A percentile compares a stretch with the other conserved stretches of the same genome.
phyloP scores from a whole-genome alignment of 164 flowering plant species.

The Macadamia tetraphylla region DNA sequence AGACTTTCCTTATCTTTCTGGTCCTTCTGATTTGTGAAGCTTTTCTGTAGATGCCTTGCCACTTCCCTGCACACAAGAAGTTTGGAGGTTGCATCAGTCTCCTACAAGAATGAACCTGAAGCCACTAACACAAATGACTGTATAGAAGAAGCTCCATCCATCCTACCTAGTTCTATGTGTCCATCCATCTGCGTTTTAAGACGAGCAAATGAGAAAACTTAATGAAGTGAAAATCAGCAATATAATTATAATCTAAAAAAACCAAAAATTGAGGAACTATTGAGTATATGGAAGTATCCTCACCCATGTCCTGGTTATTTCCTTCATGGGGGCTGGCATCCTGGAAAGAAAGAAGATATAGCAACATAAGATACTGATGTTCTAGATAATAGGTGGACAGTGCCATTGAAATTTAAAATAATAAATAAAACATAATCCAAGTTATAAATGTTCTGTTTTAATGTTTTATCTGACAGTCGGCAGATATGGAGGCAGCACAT shows the following conservation, averaged over 20 bases:
- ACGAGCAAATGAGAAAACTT: constrained; percentile 12
- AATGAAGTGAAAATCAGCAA: background rate
- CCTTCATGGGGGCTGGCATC: constrained; percentile 27
- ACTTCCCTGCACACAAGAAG: constrained; percentile 39
- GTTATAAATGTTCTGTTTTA: too few relatives aligned
- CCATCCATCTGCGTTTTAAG: constrained; percentile 43
- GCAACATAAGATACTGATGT: too few relatives aligned
- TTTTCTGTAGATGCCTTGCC: constrained; percentile 34
- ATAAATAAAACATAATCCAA: too few relatives aligned
- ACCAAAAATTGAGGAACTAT: background rate
- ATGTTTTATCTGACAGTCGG: too few relatives aligned
- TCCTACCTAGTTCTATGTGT: constrained; percentile 54
- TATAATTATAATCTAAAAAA: background rate
- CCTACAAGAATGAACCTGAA: background rate
- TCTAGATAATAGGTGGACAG: too few relatives aligned
- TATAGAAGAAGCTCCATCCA: constrained; percentile 1
- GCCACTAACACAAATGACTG: background rate
- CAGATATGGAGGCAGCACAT: too few relatives aligned
- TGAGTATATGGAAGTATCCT: constrained; percentile 6
- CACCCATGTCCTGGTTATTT: constrained; percentile 20
- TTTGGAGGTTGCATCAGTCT: background rate
- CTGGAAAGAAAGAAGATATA: constrained; percentile 16
- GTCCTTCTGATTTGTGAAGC: constrained; percentile 22
- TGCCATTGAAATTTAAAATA: too few relatives aligned
- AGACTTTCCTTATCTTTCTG: constrained; percentile 26